Base-by-base conservation (phyloP, 2,329 filamentous ascomycete genomes). In the Fusarium torulosum region DNA sequence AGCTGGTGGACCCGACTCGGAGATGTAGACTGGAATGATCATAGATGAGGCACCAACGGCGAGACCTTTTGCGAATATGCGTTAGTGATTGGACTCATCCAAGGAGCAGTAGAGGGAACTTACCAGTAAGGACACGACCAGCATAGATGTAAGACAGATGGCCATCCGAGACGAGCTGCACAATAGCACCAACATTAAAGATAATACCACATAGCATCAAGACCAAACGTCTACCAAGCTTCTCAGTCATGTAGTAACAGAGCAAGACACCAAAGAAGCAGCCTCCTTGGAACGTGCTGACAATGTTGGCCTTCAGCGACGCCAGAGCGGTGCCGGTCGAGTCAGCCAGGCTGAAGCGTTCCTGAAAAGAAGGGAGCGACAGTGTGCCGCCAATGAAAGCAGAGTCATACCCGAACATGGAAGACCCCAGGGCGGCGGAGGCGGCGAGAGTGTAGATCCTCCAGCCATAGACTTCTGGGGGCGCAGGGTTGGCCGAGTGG, bases 401-500 rank as follows among this genome's bases (percentile, higher is more conserved):
- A 17, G 62, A 56, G 21, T 67, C 65, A 25, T 67, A 66, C 3
- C 65, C 65, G 35, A 66, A 66, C 62, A 67, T 67, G 11, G 65
- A 50, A 15, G 53, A 55, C 8, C 53, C 53, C 17, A 55, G 27
- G 6, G 53, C 44, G 4, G 53, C 53, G 9, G 44, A 55, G 6
- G 37, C 35, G 7, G 53, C 53, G 3, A 55, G 53, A 17, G 53
- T 35, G 5, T 55, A 55, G 20, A 55, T 41, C n/a, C 53, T 40
- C 53, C 53, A 55, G 44, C 50, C 50, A 20, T 55, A 41, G 37
- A 51, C 53, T n/a, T 55, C 53, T 25, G 44, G 44, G 14, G 53
- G 53, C 17, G 44, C 53, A n/a, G 51, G 51, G 8, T 53, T 53
- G 21, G 51, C 51, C 31, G 51, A 53, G 41, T 53, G 6, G 27